Evolutionary conservation across 2,329 filamentous ascomycete species (phyloP).

Genomic region (Penicillium sp.): DNA sequence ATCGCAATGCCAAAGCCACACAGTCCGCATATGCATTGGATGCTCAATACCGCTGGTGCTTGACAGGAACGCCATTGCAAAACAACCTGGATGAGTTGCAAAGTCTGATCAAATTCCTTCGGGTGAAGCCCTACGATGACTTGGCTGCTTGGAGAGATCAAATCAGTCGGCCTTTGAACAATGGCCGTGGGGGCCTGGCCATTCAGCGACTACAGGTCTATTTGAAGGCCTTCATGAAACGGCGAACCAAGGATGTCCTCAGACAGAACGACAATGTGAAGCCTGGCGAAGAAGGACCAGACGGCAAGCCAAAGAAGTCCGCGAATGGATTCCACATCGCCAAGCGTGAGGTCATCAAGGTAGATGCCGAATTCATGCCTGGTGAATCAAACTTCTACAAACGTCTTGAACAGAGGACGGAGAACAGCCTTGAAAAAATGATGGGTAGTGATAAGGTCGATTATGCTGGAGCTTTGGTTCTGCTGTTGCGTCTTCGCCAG

Average conservation of each 20-base stretch:
- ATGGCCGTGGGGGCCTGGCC: constrained; percentile 81
- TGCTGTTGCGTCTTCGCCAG: constrained; percentile 86
- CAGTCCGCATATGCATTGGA: constrained; percentile 84
- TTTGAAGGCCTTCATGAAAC: constrained; percentile 93
- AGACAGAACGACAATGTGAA: constrained; percentile 81
- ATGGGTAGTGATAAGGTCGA: constrained; percentile 76
- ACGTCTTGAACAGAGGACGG: constrained; percentile 76
- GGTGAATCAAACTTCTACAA: constrained; percentile 85
- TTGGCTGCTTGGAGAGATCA: constrained; percentile 84
- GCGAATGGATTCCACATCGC: constrained; percentile 82
- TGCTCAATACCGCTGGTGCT: constrained; percentile 89
- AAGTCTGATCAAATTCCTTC: constrained; percentile 85
- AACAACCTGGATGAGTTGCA: constrained; percentile 97
- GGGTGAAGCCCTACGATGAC: constrained; percentile 87
- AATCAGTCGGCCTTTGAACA: constrained; percentile 86
- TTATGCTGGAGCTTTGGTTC: constrained; percentile 89
- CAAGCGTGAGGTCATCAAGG: constrained; percentile 79
- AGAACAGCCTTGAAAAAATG: constrained; percentile 83
- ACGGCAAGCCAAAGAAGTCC: constrained; percentile 48
- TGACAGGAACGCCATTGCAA: constrained; percentile 96
- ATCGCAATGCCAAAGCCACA: constrained; percentile 91
- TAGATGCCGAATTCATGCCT: constrained; percentile 73
- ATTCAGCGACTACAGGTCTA: constrained; percentile 82
- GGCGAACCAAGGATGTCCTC: constrained; percentile 95
- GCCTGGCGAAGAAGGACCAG: constrained; percentile 60